These are phyloP conservation scores for Omphalea diandra DNA, from an alignment of 441 rosid species.

Conservation along the genomic window DNA sequence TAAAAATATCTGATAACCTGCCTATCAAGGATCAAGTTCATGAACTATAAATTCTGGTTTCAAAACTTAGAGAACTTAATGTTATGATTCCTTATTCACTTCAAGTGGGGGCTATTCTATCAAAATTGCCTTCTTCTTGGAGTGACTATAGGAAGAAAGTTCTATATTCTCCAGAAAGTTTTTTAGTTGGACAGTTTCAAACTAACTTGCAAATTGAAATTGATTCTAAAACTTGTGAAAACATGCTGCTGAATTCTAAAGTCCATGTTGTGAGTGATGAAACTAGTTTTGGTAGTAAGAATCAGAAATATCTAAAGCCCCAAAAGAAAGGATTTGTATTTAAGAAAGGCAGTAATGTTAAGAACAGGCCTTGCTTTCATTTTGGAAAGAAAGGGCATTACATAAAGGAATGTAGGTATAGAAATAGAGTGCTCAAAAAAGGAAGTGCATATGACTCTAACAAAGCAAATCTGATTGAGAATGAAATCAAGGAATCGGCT, in stretches of 20 bases:
- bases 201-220: not conserved
- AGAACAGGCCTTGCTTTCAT: too few relatives aligned
- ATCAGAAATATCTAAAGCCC: too few relatives aligned
- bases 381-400: too few relatives aligned
- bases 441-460: too few relatives aligned
- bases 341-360: too few relatives aligned
- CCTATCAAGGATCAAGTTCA: not conserved
- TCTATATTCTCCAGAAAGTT: not conserved
- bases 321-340: too few relatives aligned
- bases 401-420: too few relatives aligned
- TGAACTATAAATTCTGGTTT: not conserved
- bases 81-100: not conserved
- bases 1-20: not conserved
- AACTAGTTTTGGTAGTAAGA: too few relatives aligned
- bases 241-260: not conserved
- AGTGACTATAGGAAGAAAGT: not conserved
- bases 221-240: not conserved
- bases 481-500: not conserved
- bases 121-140: not conserved
- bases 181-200: not conserved
- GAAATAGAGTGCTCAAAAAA: too few relatives aligned
- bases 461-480: too few relatives aligned
- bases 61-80: not conserved
- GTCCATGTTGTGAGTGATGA: not conserved
- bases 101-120: not conserved